Conservation (phyloP, 345 rosid genomes). For the Citrus sinensis region DVS_A1.0 CM039168.1:27262001-27262500, state of each 20-base stretch:
- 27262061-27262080: conserved; percentile 13
- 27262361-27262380: background rate
- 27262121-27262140: conserved; percentile 34
- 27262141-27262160: conserved; percentile 36
- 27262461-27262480: background rate
- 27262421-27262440: background rate
- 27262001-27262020: conserved; percentile 67
- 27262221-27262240: background rate
- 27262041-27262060: conserved; percentile 33
- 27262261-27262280: background rate
- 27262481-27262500: conserved; percentile 1
- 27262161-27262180: conserved; percentile 67
- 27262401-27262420: background rate
- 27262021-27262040: conserved; percentile 53
- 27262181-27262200: conserved; percentile 42
- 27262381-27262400: background rate
- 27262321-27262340: background rate
- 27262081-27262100: background rate
- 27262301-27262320: background rate
- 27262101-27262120: conserved; percentile 36
- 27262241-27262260: background rate
- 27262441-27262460: background rate
- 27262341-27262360: conserved; percentile 5
- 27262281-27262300: background rate
- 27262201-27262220: conserved; percentile 56